Base-by-base conservation (phyloP, 2,329 filamentous ascomycete genomes). In the Xylariomycetidae sp. region DNA sequence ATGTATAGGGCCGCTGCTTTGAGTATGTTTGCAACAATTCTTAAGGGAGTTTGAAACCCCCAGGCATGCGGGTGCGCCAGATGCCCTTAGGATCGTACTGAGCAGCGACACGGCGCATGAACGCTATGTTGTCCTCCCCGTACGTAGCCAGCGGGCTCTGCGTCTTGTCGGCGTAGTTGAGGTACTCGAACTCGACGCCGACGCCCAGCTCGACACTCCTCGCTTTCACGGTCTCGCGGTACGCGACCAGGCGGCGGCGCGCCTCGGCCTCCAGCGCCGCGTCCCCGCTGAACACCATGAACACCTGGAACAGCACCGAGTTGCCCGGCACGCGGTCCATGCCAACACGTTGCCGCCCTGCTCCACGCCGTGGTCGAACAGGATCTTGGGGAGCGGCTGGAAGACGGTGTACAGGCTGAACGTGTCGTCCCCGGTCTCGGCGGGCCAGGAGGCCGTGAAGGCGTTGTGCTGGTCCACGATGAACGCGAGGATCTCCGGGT, bases 271-370 rank as follows among this genome's bases (percentile, higher is more conserved):
- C 27, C 9, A 6, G 15, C 15, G 14, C 15, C n/a, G n/a, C n/a
- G n/a, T n/a, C n/a, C n/a, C n/a, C n/a, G n/a, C n/a, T n/a, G n/a
- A n/a, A n/a, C n/a, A n/a, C n/a, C n/a, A n/a, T 42, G 38, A 51
- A 42, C 16, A 46, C 36, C 15, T 55, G 53, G 49, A 54, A 59
- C 19, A 51, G 40, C 25, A 56, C 37, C 9, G 51, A 51, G 36
- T 57, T 57, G 15, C 54, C 57, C 19, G 53, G 42, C 43, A 50
- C 38, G 10, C 36, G 56, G 46, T 58, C 54, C 9, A 68, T 4
- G 58, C 59, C 20, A 67, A 50, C 30, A 67, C 55, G 41, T 63
- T 64, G 25, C 60, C 62, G 34, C 64, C 60, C 31, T 53, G 57
- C 20, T 51, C 51, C 4, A 38, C 38, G 16, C 57, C 59, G 11